A percentile compares a stretch with the other conserved stretches of the same genome.
phyloP scores from a whole-genome alignment of 768 basidiomycete species.

The Mrakia gelida region DNA sequence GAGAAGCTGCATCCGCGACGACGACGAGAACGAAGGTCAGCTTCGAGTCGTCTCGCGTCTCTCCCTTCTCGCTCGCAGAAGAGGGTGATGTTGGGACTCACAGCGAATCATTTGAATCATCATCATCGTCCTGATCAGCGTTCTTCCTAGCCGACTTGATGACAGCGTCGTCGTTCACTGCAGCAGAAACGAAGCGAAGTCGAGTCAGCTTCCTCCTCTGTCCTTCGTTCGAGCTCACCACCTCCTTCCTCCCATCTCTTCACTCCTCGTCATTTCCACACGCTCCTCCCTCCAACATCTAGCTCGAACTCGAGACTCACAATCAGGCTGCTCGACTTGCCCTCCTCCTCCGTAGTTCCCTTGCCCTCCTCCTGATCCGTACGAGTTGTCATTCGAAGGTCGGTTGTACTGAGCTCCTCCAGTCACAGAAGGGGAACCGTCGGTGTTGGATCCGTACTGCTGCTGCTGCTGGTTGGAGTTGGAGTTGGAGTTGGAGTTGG shows the following conservation, averaged over 20 bases:
- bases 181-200: neutral
- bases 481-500: neutral
- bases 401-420: slow-evolving; percentile 28
- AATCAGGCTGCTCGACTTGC: slow-evolving; percentile 5
- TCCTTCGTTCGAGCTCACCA: neutral
- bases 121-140: slow-evolving; percentile 22
- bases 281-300: too few species aligned
- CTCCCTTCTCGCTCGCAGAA: neutral
- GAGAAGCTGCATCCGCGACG: slow-evolving; percentile 9
- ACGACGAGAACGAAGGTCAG: neutral
- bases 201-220: too few species aligned
- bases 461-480: slow-evolving; percentile 7
- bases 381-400: slow-evolving; percentile 18
- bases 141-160: slow-evolving; percentile 26
- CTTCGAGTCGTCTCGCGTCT: neutral
- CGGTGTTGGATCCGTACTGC: neutral
- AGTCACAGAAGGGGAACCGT: slow-evolving; percentile 6
- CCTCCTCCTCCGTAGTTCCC: slow-evolving; percentile 11
- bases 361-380: slow-evolving; percentile 6
- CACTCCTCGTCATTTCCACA: too few species aligned
- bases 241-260: neutral
- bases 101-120: slow-evolving; percentile 26
- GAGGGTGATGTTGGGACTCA: neutral
- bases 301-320: too few species aligned
- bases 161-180: slow-evolving; percentile 30